Evolutionary conservation across 768 basidiomycete genomes (phyloP).

Genomic region (Phanerodontia chrysosporium): DNA sequence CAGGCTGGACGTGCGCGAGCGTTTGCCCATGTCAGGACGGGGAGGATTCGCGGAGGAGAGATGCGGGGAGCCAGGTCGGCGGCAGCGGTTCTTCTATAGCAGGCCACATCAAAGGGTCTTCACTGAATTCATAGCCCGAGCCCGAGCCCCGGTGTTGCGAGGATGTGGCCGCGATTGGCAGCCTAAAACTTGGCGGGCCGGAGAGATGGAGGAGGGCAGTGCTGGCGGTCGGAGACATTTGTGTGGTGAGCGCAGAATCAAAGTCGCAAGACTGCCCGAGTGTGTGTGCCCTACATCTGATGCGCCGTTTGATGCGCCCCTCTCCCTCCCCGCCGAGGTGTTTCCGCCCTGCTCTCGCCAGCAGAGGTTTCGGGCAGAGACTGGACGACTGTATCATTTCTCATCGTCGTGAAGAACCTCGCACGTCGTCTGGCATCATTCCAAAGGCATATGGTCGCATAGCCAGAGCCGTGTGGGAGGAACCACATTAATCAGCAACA

Average conservation of each 20-base stretch:
- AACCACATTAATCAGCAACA: background rate
- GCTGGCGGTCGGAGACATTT: background rate
- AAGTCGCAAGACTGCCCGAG: no score
- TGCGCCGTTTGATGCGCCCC: no score
- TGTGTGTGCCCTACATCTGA: no score
- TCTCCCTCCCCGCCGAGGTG: no score
- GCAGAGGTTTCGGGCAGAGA: no score
- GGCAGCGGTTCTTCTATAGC: background rate
- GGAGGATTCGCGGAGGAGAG: background rate
- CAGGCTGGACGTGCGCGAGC: background rate
- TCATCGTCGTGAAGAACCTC: background rate
- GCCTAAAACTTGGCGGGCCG: background rate
- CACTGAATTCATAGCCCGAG: background rate
- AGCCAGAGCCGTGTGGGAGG: background rate
- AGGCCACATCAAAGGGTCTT: background rate
- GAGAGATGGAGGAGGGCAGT: background rate
- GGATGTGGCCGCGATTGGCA: background rate
- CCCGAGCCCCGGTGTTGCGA: background rate
- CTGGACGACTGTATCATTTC: no score
- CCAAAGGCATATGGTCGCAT: background rate
- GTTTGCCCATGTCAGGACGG: background rate
- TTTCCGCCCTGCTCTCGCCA: background rate
- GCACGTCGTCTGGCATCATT: background rate
- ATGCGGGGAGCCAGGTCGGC: background rate
- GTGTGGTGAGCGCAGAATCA: no score